phyloP scores from a whole-genome alignment of 1,284 basidiomycete species.

The Pulveroboletus sp. region DNA sequence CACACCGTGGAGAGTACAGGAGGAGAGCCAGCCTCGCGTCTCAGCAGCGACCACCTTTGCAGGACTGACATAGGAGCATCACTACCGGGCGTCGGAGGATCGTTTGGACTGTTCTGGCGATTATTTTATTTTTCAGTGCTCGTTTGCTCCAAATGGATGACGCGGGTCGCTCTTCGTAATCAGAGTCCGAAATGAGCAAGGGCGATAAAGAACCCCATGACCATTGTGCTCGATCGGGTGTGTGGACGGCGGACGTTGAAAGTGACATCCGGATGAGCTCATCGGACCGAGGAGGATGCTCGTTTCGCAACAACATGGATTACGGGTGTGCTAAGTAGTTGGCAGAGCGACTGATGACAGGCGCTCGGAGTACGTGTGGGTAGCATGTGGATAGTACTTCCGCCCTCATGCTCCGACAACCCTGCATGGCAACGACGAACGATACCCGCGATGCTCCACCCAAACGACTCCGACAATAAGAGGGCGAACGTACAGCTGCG shows the following conservation, averaged over 20 bases:
- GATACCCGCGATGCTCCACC: constrained; percentile 19
- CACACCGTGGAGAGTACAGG: no score
- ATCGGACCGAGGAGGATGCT: constrained; percentile 22
- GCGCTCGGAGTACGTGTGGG: constrained; percentile 21
- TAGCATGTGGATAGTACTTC: constrained; percentile 21
- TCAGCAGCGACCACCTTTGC: background rate
- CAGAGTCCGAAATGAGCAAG: constrained; percentile 27
- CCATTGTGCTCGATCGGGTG: background rate
- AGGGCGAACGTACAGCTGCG: constrained; percentile 26
- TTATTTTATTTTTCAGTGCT: background rate
- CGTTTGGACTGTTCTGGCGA: constrained; percentile 11
- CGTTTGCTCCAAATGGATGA: background rate
- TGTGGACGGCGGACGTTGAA: constrained; percentile 20
- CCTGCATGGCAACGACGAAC: constrained; percentile 23
- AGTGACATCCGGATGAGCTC: constrained; percentile 20
- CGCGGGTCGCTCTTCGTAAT: background rate
- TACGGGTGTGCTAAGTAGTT: background rate
- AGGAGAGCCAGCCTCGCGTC: background rate
- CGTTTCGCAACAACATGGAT: constrained; percentile 1
- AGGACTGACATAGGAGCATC: no score
- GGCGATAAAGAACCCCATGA: background rate
- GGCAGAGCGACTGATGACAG: constrained; percentile 17
- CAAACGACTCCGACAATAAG: constrained; percentile 7
- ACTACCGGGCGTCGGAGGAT: constrained; percentile 19
- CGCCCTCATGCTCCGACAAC: constrained; percentile 9